phyloP scores from a whole-genome alignment of 257 asterid species.

The Cynanchum wilfordii region DNA sequence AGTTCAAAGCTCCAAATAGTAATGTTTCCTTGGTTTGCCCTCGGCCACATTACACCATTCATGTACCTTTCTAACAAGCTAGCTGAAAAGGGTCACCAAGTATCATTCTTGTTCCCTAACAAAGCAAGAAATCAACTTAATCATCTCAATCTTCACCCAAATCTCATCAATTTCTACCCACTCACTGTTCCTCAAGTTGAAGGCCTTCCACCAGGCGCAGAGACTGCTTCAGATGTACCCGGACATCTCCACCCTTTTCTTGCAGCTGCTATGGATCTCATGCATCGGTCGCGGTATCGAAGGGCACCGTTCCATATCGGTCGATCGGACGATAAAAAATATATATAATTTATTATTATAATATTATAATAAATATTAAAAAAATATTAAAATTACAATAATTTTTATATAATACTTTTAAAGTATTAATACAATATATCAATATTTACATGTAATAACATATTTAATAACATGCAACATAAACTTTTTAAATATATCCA shows the following conservation, averaged over 20 bases:
- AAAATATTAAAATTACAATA: too few species aligned
- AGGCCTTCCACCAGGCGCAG: conserved; percentile 72
- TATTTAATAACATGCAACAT: too few species aligned
- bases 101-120: conserved; percentile 53
- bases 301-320: too few species aligned
- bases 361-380: too few species aligned
- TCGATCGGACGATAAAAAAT: too few species aligned
- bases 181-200: conserved; percentile 51
- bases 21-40: conserved; percentile 92
- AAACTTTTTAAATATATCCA: too few species aligned
- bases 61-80: conserved; percentile 75
- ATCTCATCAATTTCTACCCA: conserved; percentile 43
- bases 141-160: conserved; percentile 38
- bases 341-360: too few species aligned
- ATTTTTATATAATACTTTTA: too few species aligned
- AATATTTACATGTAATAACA: too few species aligned
- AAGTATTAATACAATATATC: too few species aligned
- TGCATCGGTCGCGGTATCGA: too few species aligned
- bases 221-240: conserved; percentile 73
- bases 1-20: conserved; percentile 52
- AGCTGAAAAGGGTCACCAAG: conserved; percentile 51
- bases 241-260: conserved; percentile 42
- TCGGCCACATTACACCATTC: conserved; percentile 79
- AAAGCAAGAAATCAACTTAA: conserved; percentile 41
- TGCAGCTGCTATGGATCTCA: conserved; percentile 68